phyloP scores from a whole-genome alignment of 1,284 basidiomycete genomes.

The Naganishia liquefaciens region DNA sequence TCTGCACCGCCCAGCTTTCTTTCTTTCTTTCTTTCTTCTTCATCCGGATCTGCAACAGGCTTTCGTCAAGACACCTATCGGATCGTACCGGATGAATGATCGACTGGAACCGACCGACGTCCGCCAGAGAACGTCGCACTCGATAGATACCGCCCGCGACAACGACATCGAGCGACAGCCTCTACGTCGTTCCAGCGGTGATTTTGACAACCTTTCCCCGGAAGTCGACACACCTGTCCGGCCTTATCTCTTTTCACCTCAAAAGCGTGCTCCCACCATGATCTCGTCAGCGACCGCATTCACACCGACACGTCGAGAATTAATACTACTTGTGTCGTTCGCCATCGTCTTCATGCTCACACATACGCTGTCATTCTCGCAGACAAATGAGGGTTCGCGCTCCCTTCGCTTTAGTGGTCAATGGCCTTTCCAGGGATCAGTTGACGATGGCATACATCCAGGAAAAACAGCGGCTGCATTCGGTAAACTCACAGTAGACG shows the following conservation, averaged over 20 bases:
- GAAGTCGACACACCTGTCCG: constrained; percentile 15
- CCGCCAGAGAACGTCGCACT: constrained; percentile 1
- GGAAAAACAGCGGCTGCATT: constrained; percentile 10
- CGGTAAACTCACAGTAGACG: constrained; percentile 21
- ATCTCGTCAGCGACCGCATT: constrained; percentile 8
- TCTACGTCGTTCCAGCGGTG: background rate
- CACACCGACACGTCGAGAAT: constrained; percentile 44
- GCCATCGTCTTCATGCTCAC: constrained; percentile 47
- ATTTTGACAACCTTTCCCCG: background rate
- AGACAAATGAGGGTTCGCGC: constrained; percentile 43
- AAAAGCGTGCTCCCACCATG: constrained; percentile 4
- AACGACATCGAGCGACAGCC: constrained; percentile 3
- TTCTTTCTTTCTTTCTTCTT: background rate
- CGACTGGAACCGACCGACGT: constrained; percentile 4
- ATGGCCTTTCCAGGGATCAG: constrained; percentile 28
- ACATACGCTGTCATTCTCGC: constrained; percentile 50
- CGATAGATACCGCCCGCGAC: background rate
- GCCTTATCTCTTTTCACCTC: constrained; percentile 14
- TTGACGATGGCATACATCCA: constrained; percentile 5
- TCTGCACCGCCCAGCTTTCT: background rate
- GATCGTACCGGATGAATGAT: background rate
- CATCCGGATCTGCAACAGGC: background rate
- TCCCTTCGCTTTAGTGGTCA: constrained; percentile 43
- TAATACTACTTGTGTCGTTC: constrained; percentile 47
- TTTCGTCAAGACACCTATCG: background rate